Conservation (phyloP, 257 asterid genomes). For the Osmanthus fragrans region DNA sequence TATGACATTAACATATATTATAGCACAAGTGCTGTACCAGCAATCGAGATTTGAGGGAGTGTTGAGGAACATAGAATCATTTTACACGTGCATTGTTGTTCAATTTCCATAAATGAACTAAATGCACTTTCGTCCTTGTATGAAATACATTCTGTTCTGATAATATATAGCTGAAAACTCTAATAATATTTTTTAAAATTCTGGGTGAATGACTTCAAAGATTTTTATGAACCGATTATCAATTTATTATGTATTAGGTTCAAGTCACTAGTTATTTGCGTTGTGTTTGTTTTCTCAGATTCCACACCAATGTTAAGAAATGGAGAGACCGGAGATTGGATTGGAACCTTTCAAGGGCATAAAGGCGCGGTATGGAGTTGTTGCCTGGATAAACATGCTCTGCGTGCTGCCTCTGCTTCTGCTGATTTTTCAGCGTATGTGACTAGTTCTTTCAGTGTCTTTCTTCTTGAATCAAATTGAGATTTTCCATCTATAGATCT, state of each 20-base stretch:
- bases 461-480: background rate
- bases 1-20: background rate
- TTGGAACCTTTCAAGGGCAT: conserved; percentile 97
- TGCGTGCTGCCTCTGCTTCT: conserved; percentile 95
- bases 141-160: background rate
- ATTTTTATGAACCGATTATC: background rate
- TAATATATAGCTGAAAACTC: background rate
- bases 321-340: conserved; percentile 99
- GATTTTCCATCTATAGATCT: background rate
- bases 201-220: background rate
- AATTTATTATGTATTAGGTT: background rate
- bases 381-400: conserved; percentile 83
- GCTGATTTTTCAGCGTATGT: conserved; percentile 98
- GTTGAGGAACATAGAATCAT: background rate
- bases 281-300: conserved; percentile 43
- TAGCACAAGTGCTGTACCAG: background rate
- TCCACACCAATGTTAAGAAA: conserved; percentile 95
- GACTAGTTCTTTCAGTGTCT: background rate
- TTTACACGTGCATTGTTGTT: background rate
- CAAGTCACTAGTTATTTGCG: background rate
- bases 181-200: background rate
- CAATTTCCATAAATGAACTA: background rate
- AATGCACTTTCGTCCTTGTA: background rate
- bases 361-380: conserved; percentile 99
- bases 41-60: background rate